Conservation (phyloP, 2,329 filamentous ascomycete species). For the Pyrenophora tritici-repentis region DNA sequence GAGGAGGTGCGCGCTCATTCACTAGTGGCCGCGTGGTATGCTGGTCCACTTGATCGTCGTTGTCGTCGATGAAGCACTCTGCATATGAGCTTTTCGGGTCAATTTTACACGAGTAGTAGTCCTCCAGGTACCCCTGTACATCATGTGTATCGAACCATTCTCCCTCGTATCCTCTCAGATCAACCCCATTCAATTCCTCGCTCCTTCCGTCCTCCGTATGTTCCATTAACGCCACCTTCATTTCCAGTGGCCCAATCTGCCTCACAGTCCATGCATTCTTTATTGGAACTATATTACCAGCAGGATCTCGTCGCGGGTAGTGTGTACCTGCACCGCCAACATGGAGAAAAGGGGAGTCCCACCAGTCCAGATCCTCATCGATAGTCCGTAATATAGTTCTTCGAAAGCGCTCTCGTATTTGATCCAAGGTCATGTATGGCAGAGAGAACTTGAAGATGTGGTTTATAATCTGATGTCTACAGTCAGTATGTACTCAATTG, state of each 20-base stretch:
- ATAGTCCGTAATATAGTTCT: conserved; percentile 46
- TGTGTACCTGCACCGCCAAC: conserved; percentile 72
- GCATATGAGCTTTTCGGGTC: conserved; percentile 65
- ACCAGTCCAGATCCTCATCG: conserved; percentile 61
- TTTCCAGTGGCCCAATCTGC: conserved; percentile 41
- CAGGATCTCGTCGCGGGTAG: conserved; percentile 53
- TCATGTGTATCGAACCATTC: conserved; percentile 80
- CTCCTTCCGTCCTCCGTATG: conserved; percentile 23
- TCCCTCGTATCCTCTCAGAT: conserved; percentile 68
- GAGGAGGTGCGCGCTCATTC: no score
- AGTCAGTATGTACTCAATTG: background rate
- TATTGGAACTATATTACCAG: conserved; percentile 44
- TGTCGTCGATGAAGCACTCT: conserved; percentile 50
- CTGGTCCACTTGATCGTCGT: conserved; percentile 16
- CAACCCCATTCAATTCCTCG: conserved; percentile 48
- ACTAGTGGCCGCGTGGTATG: background rate
- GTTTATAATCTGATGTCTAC: conserved; percentile 27
- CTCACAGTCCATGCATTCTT: conserved; percentile 41
- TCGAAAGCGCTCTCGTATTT: conserved; percentile 49
- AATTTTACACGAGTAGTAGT: conserved; percentile 65
- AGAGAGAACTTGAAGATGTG: conserved; percentile 72
- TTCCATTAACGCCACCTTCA: conserved; percentile 27
- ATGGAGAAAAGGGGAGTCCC: conserved; percentile 65
- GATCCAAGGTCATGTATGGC: conserved; percentile 56
- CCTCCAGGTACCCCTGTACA: conserved; percentile 72